Evolutionary conservation across 495 filamentous ascomycete genomes (phyloP).

Genomic region (Hyaloscypha finlandica): DNA sequence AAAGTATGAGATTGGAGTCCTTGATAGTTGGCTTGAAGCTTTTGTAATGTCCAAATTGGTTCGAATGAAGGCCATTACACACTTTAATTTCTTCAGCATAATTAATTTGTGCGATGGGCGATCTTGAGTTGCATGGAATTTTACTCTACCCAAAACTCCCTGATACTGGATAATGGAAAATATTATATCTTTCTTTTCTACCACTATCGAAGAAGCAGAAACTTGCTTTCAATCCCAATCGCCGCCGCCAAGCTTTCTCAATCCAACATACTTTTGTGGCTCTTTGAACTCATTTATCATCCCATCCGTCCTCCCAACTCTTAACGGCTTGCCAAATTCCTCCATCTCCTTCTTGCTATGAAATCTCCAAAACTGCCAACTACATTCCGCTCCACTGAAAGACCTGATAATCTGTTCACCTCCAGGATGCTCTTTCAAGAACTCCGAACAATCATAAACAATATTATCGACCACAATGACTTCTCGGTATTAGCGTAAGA

Average conservation of each 20-base stretch:
- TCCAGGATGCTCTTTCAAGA: slow-evolving; percentile 15
- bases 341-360: slow-evolving; percentile 15
- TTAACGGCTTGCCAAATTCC: slow-evolving; percentile 15
- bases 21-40: too few species aligned
- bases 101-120: too few species aligned
- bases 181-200: too few species aligned
- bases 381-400: slow-evolving; percentile 16
- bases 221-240: slow-evolving; percentile 12
- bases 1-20: background rate
- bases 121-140: too few species aligned
- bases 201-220: background rate
- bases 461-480: slow-evolving; percentile 15
- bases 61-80: too few species aligned
- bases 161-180: too few species aligned
- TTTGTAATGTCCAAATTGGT: too few species aligned
- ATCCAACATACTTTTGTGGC: slow-evolving; percentile 16
- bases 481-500: background rate
- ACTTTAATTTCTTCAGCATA: too few species aligned
- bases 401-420: slow-evolving; percentile 18
- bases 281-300: slow-evolving; percentile 14
- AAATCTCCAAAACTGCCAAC: slow-evolving; percentile 23
- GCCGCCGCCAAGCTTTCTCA: slow-evolving; percentile 10
- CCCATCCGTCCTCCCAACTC: slow-evolving; percentile 19
- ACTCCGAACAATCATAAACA: slow-evolving; percentile 17
- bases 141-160: too few species aligned